Evolutionary conservation across 164 flowering plant species (phyloP).

Genomic region (Vitis cinerea): DNA sequence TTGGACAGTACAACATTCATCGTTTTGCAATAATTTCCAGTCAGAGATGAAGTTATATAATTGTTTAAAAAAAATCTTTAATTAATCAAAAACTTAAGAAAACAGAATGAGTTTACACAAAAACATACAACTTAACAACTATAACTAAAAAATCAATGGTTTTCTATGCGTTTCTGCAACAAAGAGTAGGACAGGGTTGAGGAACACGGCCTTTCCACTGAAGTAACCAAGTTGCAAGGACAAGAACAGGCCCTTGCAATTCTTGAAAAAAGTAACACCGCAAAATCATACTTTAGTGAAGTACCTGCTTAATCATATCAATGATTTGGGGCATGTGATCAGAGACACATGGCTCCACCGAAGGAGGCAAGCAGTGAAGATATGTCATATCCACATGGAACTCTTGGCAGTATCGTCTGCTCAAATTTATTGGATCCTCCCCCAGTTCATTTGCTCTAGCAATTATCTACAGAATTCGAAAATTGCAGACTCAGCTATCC

Average conservation of each 20-base stretch:
- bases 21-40: too few species aligned
- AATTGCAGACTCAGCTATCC: constrained; percentile 56
- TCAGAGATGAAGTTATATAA: too few species aligned
- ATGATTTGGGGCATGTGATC: constrained; percentile 91
- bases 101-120: too few species aligned
- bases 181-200: too few species aligned
- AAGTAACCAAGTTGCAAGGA: constrained; percentile 3
- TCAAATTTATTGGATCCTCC: constrained; percentile 85
- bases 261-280: not conserved
- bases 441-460: constrained; percentile 80
- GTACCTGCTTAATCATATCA: constrained; percentile 85
- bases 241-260: not conserved
- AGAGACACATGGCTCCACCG: constrained; percentile 88
- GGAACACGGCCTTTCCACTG: too few species aligned
- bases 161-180: too few species aligned
- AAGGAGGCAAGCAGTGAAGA: constrained; percentile 83
- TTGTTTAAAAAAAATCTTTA: too few species aligned
- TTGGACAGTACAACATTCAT: too few species aligned
- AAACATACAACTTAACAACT: too few species aligned
- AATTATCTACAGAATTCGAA: constrained; percentile 86
- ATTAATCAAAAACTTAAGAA: too few species aligned
- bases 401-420: constrained; percentile 82
- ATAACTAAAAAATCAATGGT: too few species aligned
- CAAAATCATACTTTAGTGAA: not conserved
- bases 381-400: constrained; percentile 71